A percentile compares a stretch with the other conserved stretches of the same genome.
Evolutionary conservation across 2,329 filamentous ascomycete genomes (phyloP).

Genomic region (Pseudogymnoascus sp.): DNA sequence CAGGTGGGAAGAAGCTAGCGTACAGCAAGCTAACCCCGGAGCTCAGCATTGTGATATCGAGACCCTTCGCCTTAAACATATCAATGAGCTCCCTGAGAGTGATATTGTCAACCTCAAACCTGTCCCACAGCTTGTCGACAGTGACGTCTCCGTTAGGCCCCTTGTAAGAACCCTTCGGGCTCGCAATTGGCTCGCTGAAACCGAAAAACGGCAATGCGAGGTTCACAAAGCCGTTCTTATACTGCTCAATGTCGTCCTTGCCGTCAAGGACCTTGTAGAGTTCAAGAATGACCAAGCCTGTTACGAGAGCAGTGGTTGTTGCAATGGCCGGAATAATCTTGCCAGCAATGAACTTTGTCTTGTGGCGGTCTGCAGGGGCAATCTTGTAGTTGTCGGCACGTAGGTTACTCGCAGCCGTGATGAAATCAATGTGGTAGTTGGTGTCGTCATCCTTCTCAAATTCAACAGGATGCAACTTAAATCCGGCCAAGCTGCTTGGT

Average conservation of each 20-base stretch:
- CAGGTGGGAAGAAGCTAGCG: constrained; percentile 79
- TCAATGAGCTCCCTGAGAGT: constrained; percentile 79
- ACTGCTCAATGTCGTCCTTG: constrained; percentile 94
- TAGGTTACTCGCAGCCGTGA: constrained; percentile 92
- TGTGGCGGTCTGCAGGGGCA: constrained; percentile 82
- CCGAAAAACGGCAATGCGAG: constrained; percentile 94
- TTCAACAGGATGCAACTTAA: constrained; percentile 85
- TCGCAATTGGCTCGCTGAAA: constrained; percentile 93
- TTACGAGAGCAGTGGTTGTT: constrained; percentile 92
- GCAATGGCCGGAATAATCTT: constrained; percentile 99
- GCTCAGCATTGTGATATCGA: constrained; percentile 87
- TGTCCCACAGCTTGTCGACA: constrained; percentile 96
- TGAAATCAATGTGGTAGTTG: constrained; percentile 98
- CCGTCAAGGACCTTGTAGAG: constrained; percentile 95
- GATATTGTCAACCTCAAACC: constrained; percentile 84
- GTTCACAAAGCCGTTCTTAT: constrained; percentile 99
- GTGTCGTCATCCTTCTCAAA: constrained; percentile 99
- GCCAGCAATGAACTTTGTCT: constrained; percentile 98
- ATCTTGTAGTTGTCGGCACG: constrained; percentile 99
- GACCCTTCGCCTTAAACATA: constrained; percentile 71
- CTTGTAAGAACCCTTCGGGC: constrained; percentile 84
- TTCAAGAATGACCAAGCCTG: constrained; percentile 85
- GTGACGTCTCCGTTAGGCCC: constrained; percentile 71
- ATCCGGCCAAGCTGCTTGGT: constrained; percentile 74
- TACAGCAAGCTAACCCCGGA: constrained; percentile 95